Evolutionary conservation across 73 alveolate genomes (phyloP).

Genomic region (Tetrahymena borealis): DNA sequence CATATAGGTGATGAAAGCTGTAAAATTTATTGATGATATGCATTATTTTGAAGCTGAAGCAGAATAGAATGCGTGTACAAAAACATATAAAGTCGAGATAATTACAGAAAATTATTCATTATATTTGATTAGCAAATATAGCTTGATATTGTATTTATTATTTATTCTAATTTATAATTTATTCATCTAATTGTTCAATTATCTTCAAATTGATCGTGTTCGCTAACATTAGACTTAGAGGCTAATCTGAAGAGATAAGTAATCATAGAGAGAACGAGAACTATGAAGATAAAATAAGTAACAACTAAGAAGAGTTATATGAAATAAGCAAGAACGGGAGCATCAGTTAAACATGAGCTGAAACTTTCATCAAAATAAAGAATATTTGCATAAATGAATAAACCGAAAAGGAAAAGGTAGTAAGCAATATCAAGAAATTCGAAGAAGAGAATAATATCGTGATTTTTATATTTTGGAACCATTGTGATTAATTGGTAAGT

Average conservation of each 20-base stretch:
- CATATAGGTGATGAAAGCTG: no score
- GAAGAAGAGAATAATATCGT: constrained; percentile 35
- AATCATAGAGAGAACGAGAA: background rate
- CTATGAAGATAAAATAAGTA: background rate
- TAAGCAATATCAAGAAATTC: constrained; percentile 23
- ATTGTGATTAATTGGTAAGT: constrained; percentile 27
- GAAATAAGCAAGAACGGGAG: background rate
- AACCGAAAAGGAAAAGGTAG: background rate
- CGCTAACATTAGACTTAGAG: background rate
- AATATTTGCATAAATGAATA: background rate
- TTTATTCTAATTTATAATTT: background rate
- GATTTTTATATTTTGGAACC: constrained; percentile 31
- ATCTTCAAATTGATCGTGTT: background rate
- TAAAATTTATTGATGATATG: no score
- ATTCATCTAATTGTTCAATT: background rate
- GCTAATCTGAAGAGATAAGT: constrained; percentile 2
- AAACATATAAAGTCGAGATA: background rate
- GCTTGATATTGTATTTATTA: background rate
- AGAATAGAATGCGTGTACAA: background rate
- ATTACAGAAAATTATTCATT: background rate
- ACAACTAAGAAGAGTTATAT: background rate
- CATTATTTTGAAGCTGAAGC: background rate
- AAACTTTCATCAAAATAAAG: background rate
- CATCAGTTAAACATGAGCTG: background rate
- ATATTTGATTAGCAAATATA: background rate